Evolutionary conservation across 306 rosid genomes (phyloP).

Genomic region (Geum urbanum): DNA sequence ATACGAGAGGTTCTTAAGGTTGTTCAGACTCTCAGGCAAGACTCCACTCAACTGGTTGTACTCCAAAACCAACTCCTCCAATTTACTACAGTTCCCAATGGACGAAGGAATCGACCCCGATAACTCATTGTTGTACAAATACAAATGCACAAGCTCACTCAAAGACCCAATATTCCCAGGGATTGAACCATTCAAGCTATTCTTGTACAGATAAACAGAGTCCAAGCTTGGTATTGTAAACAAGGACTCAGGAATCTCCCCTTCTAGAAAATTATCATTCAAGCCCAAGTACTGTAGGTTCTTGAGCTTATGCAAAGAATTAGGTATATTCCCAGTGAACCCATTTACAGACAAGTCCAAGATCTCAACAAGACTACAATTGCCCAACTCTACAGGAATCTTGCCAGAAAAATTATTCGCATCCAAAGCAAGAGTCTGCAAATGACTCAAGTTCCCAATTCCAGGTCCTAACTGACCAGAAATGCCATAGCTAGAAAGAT

Average conservation of each 20-base stretch:
- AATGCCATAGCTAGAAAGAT: constrained; percentile 44
- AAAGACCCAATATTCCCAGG: constrained; percentile 51
- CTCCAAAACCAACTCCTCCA: constrained; percentile 37
- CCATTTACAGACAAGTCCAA: constrained; percentile 43
- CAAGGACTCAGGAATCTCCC: constrained; percentile 47
- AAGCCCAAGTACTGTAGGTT: constrained; percentile 31
- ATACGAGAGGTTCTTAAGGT: constrained; percentile 34
- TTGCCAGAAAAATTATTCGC: constrained; percentile 37
- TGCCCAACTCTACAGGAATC: constrained; percentile 43
- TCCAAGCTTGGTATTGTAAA: constrained; percentile 38
- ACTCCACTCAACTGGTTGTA: constrained; percentile 42
- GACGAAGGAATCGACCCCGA: constrained; percentile 64
- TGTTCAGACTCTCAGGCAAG: constrained; percentile 50
- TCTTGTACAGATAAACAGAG: constrained; percentile 30
- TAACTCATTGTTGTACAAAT: constrained; percentile 36
- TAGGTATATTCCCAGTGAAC: constrained; percentile 50
- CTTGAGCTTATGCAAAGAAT: constrained; percentile 29
- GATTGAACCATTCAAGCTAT: constrained; percentile 49
- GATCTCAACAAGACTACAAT: constrained; percentile 36
- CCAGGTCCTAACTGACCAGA: constrained; percentile 54
- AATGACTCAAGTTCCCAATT: constrained; percentile 36
- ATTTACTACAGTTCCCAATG: constrained; percentile 52
- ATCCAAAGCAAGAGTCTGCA: constrained; percentile 38
- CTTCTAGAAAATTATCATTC: constrained; percentile 33
- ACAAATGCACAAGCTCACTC: constrained; percentile 31